phyloP scores from a whole-genome alignment of 2,329 filamentous ascomycete species.

The Akanthomyces uredinophilus region DNA sequence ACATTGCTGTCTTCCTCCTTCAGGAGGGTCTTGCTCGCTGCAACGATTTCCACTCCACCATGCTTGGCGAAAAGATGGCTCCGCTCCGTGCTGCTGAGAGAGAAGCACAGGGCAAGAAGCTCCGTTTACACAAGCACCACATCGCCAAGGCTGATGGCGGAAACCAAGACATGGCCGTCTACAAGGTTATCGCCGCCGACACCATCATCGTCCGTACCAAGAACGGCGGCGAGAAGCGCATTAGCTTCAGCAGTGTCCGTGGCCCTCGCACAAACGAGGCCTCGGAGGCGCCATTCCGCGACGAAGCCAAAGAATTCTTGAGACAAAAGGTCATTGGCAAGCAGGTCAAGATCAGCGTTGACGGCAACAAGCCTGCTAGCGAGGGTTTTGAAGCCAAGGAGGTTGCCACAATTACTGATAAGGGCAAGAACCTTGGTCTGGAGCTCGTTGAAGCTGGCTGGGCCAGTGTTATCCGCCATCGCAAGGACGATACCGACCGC shows the following conservation, averaged over 20 bases:
- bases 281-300: slow-evolving; percentile 79
- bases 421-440: slow-evolving; percentile 82
- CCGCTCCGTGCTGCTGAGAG: slow-evolving; percentile 81
- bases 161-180: slow-evolving; percentile 76
- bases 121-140: slow-evolving; percentile 77
- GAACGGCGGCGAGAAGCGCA: slow-evolving; percentile 77
- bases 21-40: slow-evolving; percentile 86
- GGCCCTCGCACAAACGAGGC: slow-evolving; percentile 87
- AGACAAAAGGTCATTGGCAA: slow-evolving; percentile 94
- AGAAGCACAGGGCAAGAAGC: slow-evolving; percentile 68
- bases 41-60: slow-evolving; percentile 91
- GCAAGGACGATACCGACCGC: slow-evolving; percentile 89
- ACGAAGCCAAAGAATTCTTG: slow-evolving; percentile 94
- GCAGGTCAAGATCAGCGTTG: slow-evolving; percentile 81
- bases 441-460: slow-evolving; percentile 87
- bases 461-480: slow-evolving; percentile 88
- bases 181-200: slow-evolving; percentile 81
- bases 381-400: slow-evolving; percentile 94
- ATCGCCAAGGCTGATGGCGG: slow-evolving; percentile 62
- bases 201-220: slow-evolving; percentile 84
- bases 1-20: slow-evolving; percentile 86
- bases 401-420: slow-evolving; percentile 79
- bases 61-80: slow-evolving; percentile 86
- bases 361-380: slow-evolving; percentile 82
- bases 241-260: slow-evolving; percentile 87